Evolutionary conservation across 768 basidiomycete genomes (phyloP).

Genomic region (Gelatoporia subvermispora): DNA sequence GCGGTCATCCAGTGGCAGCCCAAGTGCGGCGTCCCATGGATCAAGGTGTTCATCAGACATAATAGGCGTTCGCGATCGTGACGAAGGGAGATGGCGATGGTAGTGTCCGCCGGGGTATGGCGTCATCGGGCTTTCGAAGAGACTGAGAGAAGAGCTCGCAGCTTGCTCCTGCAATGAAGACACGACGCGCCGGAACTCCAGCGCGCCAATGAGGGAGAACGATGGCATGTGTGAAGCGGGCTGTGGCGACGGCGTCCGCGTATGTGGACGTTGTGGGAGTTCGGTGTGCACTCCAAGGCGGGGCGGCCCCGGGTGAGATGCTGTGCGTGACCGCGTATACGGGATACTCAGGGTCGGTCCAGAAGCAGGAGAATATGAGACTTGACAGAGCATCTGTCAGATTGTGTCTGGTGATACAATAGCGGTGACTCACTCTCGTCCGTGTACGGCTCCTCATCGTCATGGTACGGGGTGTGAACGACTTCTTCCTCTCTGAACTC

Average conservation of each 20-base stretch:
- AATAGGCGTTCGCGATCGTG: conserved; percentile 28
- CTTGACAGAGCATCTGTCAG: neutral
- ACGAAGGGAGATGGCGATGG: conserved; percentile 33
- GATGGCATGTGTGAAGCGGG: conserved; percentile 55
- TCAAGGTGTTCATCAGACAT: conserved; percentile 26
- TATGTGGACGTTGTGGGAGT: conserved; percentile 37
- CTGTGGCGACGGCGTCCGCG: conserved; percentile 48
- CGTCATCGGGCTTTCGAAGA: conserved; percentile 64
- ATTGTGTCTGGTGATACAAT: neutral
- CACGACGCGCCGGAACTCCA: conserved; percentile 93
- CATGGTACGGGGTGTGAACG: conserved; percentile 28
- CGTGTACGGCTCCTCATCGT: conserved; percentile 48
- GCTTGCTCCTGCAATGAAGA: conserved; percentile 72
- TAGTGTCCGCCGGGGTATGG: conserved; percentile 79
- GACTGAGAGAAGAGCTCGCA: conserved; percentile 47
- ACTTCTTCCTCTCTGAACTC: conserved; percentile 53
- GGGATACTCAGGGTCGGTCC: too few relatives aligned
- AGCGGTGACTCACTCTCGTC: conserved; percentile 51
- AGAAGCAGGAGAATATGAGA: too few relatives aligned
- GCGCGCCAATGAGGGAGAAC: conserved; percentile 88
- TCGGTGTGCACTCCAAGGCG: conserved; percentile 33
- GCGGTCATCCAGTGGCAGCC: conserved; percentile 49
- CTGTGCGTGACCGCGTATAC: conserved; percentile 31
- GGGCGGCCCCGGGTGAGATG: conserved; percentile 33
- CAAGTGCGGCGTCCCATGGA: conserved; percentile 49